phyloP scores from a whole-genome alignment of 805 yeast genomes.

The Nakazawaea ishiwadae region DNA sequence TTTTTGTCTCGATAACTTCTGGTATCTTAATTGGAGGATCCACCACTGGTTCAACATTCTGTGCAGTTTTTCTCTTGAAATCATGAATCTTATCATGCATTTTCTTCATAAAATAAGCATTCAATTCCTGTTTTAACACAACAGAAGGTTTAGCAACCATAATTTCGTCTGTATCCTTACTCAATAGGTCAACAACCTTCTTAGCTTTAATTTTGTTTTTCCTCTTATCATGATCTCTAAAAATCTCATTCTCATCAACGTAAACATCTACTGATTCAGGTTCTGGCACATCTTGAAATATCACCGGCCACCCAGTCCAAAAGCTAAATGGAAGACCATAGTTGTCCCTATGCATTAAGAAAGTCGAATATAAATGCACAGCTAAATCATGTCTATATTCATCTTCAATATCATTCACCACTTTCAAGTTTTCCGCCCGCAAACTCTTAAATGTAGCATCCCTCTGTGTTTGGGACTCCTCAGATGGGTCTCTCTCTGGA shows the following conservation, averaged over 20 bases:
- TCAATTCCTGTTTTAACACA: conserved; percentile 17
- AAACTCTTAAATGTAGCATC: no score
- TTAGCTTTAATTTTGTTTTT: conserved; percentile 3
- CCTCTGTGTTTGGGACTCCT: no score
- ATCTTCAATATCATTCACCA: conserved; percentile 40
- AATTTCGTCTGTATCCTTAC: neutral
- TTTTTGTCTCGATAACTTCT: conserved; percentile 10
- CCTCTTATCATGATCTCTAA: neutral
- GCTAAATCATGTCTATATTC: conserved; percentile 53
- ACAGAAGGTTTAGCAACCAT: no score
- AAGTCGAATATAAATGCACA: conserved; percentile 58
- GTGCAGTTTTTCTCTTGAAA: conserved; percentile 7
- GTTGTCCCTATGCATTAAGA: conserved; percentile 35
- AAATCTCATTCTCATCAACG: conserved; percentile 20
- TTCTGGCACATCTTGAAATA: conserved; percentile 29
- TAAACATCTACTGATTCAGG: conserved; percentile 26
- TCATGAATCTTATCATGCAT: conserved; percentile 14
- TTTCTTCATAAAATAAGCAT: conserved; percentile 18
- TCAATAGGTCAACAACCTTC: neutral
- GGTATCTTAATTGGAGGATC: conserved; percentile 22
- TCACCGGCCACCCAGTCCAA: conserved; percentile 64
- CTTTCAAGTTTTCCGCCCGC: no score
- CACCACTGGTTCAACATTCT: conserved; percentile 15
- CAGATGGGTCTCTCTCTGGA: no score
- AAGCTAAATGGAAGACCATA: conserved; percentile 30